Evolutionary conservation across 78 protist species (phyloP).

Genomic region (Planoprotostelium fungivorum): DNA sequence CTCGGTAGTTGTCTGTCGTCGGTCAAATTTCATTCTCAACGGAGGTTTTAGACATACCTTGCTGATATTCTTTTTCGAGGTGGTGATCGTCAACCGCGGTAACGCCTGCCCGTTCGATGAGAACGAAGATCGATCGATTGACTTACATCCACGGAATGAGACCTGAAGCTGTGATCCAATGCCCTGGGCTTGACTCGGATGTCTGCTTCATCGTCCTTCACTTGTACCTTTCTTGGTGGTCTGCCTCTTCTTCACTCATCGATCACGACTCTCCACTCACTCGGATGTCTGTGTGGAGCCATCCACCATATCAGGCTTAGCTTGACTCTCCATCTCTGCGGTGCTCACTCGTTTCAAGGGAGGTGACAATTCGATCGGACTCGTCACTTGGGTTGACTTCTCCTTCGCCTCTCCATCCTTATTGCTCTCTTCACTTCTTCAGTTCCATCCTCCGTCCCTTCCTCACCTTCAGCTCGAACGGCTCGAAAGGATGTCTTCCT

Average conservation of each 20-base stretch:
- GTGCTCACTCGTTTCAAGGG: neutral
- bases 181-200: too few relatives aligned
- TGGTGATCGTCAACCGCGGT: too few relatives aligned
- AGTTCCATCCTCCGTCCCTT: neutral
- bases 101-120: too few relatives aligned
- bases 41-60: too few relatives aligned
- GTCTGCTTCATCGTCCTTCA: neutral
- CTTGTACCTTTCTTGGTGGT: neutral
- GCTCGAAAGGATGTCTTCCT: neutral
- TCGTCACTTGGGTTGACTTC: neutral
- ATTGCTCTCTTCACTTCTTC: neutral
- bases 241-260: too few relatives aligned
- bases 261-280: neutral
- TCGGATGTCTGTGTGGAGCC: too few relatives aligned
- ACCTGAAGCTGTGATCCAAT: too few relatives aligned
- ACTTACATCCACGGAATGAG: too few relatives aligned
- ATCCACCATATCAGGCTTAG: neutral
- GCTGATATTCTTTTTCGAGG: too few relatives aligned
- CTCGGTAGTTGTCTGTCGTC: neutral
- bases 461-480: neutral
- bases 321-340: neutral
- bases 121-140: too few relatives aligned
- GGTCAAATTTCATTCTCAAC: neutral
- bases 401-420: neutral
- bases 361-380: neutral